Percentiles rank a stretch among this genome's conserved stretches.
These are phyloP conservation scores for Russula dissimulans DNA, from an alignment of 768 basidiomycete species.

Conservation along the genomic window DNA sequence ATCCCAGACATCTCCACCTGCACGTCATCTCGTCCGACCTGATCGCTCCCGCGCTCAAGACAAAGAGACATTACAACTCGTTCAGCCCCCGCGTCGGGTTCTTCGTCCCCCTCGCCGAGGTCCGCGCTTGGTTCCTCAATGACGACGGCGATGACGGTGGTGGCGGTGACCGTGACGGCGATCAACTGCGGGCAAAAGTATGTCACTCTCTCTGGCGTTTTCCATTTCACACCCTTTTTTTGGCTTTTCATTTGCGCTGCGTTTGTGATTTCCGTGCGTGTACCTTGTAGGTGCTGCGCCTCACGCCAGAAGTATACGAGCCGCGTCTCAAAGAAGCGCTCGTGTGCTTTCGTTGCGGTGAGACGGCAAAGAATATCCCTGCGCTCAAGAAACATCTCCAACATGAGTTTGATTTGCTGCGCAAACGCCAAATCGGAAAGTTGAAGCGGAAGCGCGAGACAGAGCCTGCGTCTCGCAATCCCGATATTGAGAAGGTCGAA, in stretches of 20 bases:
- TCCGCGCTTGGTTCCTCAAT: conserved; percentile 60
- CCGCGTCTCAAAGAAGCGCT: conserved; percentile 57
- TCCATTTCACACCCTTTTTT: background rate
- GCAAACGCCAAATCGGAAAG: conserved; percentile 9
- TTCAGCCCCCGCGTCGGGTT: conserved; percentile 81
- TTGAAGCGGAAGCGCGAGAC: conserved; percentile 9
- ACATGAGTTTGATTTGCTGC: conserved; percentile 49
- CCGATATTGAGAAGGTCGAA: background rate
- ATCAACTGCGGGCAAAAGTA: conserved; percentile 45
- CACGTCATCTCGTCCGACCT: conserved; percentile 82
- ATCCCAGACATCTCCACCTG: conserved; percentile 63
- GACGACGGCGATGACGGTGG: too few species aligned
- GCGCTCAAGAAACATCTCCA: conserved; percentile 65
- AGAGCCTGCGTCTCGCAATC: background rate
- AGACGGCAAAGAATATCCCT: conserved; percentile 61
- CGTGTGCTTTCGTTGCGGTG: conserved; percentile 60
- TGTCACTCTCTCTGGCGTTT: conserved; percentile 18
- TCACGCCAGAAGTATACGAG: conserved; percentile 50
- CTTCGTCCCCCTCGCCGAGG: conserved; percentile 68
- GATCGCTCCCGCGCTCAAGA: conserved; percentile 59
- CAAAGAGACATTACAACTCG: conserved; percentile 87
- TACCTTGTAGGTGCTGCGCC: conserved; percentile 38
- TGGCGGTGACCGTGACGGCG: background rate
- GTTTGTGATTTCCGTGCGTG: too few species aligned
- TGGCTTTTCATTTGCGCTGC: background rate